Evolutionary conservation across 192 early-diverging fungal genomes (phyloP).

Genomic region (Coemansia sp.): DNA sequence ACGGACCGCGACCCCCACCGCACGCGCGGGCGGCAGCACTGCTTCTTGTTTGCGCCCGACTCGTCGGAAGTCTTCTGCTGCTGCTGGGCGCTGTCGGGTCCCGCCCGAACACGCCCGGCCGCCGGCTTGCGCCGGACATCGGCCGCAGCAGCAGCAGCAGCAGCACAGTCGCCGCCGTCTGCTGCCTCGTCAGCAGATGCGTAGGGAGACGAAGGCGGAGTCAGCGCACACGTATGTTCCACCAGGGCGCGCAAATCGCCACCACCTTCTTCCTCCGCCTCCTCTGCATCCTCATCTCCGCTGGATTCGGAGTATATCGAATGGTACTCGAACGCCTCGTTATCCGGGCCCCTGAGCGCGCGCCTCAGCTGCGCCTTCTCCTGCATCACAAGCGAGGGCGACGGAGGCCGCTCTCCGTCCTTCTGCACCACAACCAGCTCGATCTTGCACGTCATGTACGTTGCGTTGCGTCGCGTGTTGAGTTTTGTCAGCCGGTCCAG

Average conservation of each 20-base stretch:
- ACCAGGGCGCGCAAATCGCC: neutral
- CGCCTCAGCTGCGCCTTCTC: slow-evolving; percentile 27
- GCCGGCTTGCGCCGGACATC: slow-evolving; percentile 32
- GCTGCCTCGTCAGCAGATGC: slow-evolving; percentile 3
- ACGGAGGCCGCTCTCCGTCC: slow-evolving; percentile 37
- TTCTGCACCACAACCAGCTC: slow-evolving; percentile 19
- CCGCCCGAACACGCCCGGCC: neutral
- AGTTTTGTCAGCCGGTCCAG: slow-evolving; percentile 54
- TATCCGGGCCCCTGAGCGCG: neutral
- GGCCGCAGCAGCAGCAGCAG: neutral
- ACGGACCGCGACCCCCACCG: slow-evolving; percentile 36
- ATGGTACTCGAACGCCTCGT: slow-evolving; percentile 4
- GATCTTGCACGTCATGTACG: slow-evolving; percentile 47
- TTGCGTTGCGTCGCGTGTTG: slow-evolving; percentile 48
- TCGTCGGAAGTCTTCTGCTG: neutral
- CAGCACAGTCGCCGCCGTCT: neutral
- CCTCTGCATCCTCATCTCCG: neutral
- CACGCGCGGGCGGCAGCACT: slow-evolving; percentile 18
- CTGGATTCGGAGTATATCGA: slow-evolving; percentile 27
- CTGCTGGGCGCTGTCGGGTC: neutral
- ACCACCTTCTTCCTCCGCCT: neutral
- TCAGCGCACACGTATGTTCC: slow-evolving; percentile 14
- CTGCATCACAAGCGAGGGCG: slow-evolving; percentile 47
- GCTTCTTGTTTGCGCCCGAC: slow-evolving; percentile 23
- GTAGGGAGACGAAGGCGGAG: neutral